Evolutionary conservation across 192 early-diverging fungal genomes (phyloP), one percentile per base, ranked within the genome.

Genomic region (Coemansia sp.): DNA sequence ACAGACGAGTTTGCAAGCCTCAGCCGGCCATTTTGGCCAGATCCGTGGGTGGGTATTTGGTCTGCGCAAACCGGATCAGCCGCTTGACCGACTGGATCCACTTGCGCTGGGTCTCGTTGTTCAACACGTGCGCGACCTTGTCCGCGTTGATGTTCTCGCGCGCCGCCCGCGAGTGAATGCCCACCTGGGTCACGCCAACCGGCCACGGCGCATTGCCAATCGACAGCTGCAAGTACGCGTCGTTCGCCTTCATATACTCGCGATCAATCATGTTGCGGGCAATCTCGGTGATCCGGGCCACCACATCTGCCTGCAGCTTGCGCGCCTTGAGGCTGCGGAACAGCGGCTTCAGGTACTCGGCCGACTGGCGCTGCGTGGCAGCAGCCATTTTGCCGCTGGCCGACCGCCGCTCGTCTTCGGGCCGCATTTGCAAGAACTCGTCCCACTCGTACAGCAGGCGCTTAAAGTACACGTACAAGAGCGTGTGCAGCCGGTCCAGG

Each of bases 151-250:
- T 96, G 71, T 94, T 97, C 73, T 96, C 94, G 38, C 93, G 90
- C n/a, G 88, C 90, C 17, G 89, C 91, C 60, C 94, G 87, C 64
- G 93, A 93, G 79, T 98, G 95, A 62, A 98, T 98, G 81, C 95
- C 91, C 60, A 94, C 91, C 85, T 93, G 91, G 51, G 93, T 95
- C 17, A 96, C 64, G 22, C 90, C 97, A 68, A 99, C 89, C 10
- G 95, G 97, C 97, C 97, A 99, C 0, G 97, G 93, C 19, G 95
- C 90, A 67, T 99, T 99, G 39, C 97, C 95, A 46, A 99, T 94
- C 0, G 90, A 90, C 34, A 99, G 80, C 50, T 89, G 87, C 44
- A 99, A 70, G 62, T 99, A 99, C 1, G 90, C 80, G 53, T 96
- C 92, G 56, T 92, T 93, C 8, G 97, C 97, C 48, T 87, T 81